Evolutionary conservation across 148 eudicot genomes (phyloP).

Genomic region (Camellia sinensis): DNA sequence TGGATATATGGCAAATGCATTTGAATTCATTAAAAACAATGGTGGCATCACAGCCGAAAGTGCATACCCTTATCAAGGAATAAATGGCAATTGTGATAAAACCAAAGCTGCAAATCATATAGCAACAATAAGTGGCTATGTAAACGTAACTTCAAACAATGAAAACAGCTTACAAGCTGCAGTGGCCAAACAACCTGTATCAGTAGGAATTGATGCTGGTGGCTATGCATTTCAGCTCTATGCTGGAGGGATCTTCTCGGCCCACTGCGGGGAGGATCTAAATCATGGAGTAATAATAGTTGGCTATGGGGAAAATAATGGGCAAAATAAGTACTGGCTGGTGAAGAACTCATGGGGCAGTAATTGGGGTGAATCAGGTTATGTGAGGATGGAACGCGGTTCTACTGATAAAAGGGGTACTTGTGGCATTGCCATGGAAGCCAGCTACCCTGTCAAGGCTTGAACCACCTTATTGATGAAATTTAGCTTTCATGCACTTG

Average conservation of each 20-base stretch:
- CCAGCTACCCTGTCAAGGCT: conserved; percentile 45
- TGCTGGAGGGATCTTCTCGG: conserved; percentile 47
- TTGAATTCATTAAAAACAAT: conserved; percentile 36
- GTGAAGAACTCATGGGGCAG: conserved; percentile 67
- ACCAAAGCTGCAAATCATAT: conserved; percentile 19
- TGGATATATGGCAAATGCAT: conserved; percentile 64
- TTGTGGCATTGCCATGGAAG: conserved; percentile 54
- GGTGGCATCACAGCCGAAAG: conserved; percentile 48
- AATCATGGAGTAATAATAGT: conserved; percentile 53
- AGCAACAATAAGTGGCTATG: conserved; percentile 37
- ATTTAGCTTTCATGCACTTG: background rate
- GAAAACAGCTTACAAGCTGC: conserved; percentile 41
- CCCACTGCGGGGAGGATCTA: conserved; percentile 39
- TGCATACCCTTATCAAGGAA: conserved; percentile 56
- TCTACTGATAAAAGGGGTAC: conserved; percentile 22
- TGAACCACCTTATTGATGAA: background rate
- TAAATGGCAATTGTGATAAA: conserved; percentile 31
- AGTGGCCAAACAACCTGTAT: conserved; percentile 57
- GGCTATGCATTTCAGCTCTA: conserved; percentile 55
- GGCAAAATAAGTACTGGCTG: conserved; percentile 38
- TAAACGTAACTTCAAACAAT: conserved; percentile 24
- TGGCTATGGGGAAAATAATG: conserved; percentile 48
- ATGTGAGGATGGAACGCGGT: conserved; percentile 43
- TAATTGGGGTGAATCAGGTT: conserved; percentile 56
- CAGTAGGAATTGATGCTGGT: conserved; percentile 60